phyloP scores from a whole-genome alignment of 371 early-diverging fungal species.

The Rhizopus delemar region DNA sequence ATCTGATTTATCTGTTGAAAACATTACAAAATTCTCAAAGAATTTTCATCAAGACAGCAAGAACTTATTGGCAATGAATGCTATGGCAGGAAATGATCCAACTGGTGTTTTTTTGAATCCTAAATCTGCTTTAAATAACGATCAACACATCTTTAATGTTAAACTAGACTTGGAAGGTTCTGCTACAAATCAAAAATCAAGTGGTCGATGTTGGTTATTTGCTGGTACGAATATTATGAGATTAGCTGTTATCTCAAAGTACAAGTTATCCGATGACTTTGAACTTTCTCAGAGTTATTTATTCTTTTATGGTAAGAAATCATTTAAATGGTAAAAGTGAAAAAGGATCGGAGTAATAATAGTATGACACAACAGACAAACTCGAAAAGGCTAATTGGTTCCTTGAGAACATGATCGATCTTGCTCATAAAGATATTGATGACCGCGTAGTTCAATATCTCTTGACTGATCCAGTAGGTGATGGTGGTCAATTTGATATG shows the following conservation, averaged over 20 bases:
- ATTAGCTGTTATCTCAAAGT: conserved; percentile 41
- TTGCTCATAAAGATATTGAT: conserved; percentile 63
- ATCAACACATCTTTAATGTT: conserved; percentile 60
- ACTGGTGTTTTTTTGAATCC: conserved; percentile 62
- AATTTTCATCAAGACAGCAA: conserved; percentile 64
- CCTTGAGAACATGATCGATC: conserved; percentile 74
- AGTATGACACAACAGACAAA: conserved; percentile 43
- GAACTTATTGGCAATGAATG: conserved; percentile 69
- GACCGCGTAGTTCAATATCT: conserved; percentile 77
- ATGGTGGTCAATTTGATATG: conserved; percentile 82
- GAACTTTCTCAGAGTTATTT: conserved; percentile 79
- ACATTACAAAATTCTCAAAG: conserved; percentile 30
- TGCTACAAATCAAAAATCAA: conserved; percentile 76
- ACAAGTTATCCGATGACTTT: conserved; percentile 72
- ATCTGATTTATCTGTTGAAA: not conserved
- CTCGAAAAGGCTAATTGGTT: conserved; percentile 85
- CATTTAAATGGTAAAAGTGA: not conserved
- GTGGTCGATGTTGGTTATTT: conserved; percentile 88
- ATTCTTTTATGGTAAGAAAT: conserved; percentile 74
- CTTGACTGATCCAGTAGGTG: conserved; percentile 62
- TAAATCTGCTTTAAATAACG: conserved; percentile 34
- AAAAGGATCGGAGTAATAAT: not conserved
- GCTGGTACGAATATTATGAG: conserved; percentile 63
- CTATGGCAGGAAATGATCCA: conserved; percentile 60
- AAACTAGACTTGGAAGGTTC: conserved; percentile 62